Conservation (phyloP, 176 grass and related monocot genomes). For the Ampelocalamus luodianensis region DNA sequence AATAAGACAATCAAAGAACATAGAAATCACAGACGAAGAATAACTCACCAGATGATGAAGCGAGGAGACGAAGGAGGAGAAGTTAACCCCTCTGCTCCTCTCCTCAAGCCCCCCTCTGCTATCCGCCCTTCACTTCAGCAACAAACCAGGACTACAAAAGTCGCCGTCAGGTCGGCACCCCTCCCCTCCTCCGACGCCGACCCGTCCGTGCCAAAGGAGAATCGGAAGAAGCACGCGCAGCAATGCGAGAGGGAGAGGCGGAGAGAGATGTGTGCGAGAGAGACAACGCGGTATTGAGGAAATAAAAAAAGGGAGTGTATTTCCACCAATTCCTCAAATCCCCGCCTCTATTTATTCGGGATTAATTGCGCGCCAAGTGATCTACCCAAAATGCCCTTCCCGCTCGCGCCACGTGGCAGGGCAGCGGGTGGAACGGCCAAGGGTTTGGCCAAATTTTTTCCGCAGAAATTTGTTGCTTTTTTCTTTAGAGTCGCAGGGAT, state of each 20-base stretch:
- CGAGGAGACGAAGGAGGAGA: background rate
- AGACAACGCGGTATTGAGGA: background rate
- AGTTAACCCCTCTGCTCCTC: background rate
- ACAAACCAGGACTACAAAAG: background rate
- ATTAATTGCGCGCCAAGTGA: background rate
- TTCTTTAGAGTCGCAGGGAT: background rate
- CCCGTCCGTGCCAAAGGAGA: background rate
- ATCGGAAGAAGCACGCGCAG: background rate
- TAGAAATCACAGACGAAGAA: background rate
- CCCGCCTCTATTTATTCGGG: background rate
- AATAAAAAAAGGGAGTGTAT: background rate
- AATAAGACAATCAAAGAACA: background rate
- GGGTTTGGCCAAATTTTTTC: background rate
- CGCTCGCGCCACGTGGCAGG: background rate
- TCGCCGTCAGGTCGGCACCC: background rate
- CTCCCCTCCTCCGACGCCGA: background rate
- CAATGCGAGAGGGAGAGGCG: background rate
- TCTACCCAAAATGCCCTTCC: background rate
- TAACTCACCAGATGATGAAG: background rate
- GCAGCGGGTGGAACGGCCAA: background rate
- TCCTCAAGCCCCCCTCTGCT: background rate
- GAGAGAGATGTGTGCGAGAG: background rate
- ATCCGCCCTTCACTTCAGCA: background rate
- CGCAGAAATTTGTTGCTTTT: too few relatives aligned
- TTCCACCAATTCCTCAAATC: background rate